These are phyloP conservation scores for Exophiala oligosperma DNA, from an alignment of 2,329 filamentous ascomycete genomes.

Conservation along the genomic window DNA sequence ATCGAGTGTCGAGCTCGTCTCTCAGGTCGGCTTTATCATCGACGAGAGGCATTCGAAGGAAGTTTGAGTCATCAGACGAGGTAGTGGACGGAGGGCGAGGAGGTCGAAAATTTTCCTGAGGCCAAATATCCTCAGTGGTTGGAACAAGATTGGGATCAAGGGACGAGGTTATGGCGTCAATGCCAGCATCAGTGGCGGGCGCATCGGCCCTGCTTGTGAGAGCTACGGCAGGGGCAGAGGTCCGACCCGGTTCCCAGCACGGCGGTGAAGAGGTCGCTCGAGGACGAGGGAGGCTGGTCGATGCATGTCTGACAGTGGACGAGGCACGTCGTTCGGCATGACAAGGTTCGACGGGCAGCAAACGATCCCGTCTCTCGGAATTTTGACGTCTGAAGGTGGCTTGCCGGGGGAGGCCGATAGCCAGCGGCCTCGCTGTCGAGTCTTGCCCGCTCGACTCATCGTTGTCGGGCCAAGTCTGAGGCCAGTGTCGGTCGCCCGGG, in stretches of 20 bases:
- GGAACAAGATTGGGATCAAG: constrained; percentile 27
- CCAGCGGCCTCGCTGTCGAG: constrained; percentile 47
- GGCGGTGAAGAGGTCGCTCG: constrained; percentile 46
- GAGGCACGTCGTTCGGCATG: constrained; percentile 69
- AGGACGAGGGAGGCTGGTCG: constrained; percentile 35
- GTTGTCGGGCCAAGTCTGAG: constrained; percentile 12
- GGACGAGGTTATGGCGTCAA: constrained; percentile 1
- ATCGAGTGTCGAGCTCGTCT: constrained; percentile 79
- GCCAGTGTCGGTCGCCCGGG: constrained; percentile 20
- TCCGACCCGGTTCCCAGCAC: constrained; percentile 37
- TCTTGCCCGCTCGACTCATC: constrained; percentile 14
- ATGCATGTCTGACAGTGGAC: constrained; percentile 52
- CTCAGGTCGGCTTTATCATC: constrained; percentile 54
- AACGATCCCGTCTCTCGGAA: constrained; percentile 73
- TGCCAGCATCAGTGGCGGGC: not conserved
- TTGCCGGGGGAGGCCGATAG: constrained; percentile 73
- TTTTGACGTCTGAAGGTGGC: constrained; percentile 81
- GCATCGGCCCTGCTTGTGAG: constrained; percentile 31
- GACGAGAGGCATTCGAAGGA: constrained; percentile 34
- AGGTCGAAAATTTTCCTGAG: constrained; percentile 30
- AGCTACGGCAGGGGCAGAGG: constrained; percentile 34
- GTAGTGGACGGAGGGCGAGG: constrained; percentile 49
- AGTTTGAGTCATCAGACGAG: constrained; percentile 27
- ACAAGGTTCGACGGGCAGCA: constrained; percentile 65
- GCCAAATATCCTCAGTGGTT: constrained; percentile 16